Conservation (phyloP, 169 alveolate species). For the Toxoplasma gondii region DNA sequence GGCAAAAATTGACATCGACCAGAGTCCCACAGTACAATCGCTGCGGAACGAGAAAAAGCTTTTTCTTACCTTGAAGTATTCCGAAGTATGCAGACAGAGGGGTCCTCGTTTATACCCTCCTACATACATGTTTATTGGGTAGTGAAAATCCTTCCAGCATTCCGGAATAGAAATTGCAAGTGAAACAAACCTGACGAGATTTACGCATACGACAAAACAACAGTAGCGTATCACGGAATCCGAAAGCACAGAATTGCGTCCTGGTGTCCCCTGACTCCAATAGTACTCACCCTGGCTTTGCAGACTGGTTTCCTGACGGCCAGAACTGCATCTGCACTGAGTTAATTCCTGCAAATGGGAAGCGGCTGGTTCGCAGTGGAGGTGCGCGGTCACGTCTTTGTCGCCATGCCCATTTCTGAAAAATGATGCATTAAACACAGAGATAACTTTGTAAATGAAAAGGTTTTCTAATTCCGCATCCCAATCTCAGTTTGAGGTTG, state of each 20-base stretch:
- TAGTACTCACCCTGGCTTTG: conserved; percentile 51
- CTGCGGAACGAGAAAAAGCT: not conserved
- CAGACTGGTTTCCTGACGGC: conserved; percentile 47
- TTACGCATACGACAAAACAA: too few relatives aligned
- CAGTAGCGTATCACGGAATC: not conserved
- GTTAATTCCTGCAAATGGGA: conserved; percentile 50
- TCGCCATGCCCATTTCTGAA: conserved; percentile 51
- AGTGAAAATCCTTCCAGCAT: conserved; percentile 46
- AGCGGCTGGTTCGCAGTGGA: conserved; percentile 60
- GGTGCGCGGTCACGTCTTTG: conserved; percentile 38
- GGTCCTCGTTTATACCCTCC: conserved; percentile 42
- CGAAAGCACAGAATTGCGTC: not conserved
- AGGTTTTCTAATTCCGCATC: not conserved
- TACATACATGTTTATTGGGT: conserved; percentile 34
- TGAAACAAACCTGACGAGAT: conserved; percentile 21
- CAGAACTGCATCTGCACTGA: conserved; percentile 45
- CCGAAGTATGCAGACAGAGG: conserved; percentile 21
- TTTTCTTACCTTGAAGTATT: conserved; percentile 36
- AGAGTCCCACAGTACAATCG: too few relatives aligned
- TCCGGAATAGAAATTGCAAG: conserved; percentile 18
- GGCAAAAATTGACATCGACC: too few relatives aligned
- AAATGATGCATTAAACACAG: not conserved
- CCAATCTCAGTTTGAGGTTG: not conserved
- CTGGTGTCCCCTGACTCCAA: not conserved
- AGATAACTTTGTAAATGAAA: not conserved